phyloP scores from a whole-genome alignment of 1,284 basidiomycete species.

The Melampsora larici-populina region DNA sequence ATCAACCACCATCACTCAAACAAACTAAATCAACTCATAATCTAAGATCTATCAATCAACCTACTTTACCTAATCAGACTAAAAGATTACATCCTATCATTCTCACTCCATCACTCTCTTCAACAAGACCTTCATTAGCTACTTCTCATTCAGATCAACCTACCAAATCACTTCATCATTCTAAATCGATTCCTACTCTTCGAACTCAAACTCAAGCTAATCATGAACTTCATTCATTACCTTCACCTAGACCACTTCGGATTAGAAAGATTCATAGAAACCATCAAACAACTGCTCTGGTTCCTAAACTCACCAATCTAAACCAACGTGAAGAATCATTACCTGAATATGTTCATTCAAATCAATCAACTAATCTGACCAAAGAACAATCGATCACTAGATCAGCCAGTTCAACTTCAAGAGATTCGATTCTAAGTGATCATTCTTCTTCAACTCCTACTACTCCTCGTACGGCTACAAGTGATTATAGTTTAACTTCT shows the following conservation, averaged over 20 bases:
- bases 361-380: neutral
- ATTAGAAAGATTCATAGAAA: neutral
- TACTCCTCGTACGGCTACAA: neutral
- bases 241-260: neutral
- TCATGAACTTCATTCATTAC: neutral
- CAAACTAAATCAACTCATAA: neutral
- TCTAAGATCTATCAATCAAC: neutral
- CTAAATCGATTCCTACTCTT: neutral
- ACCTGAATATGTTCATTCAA: neutral
- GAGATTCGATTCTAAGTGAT: neutral
- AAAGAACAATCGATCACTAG: neutral
- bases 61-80: neutral
- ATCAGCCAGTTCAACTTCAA: neutral
- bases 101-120: neutral
- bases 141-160: neutral
- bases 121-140: neutral
- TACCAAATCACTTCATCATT: neutral
- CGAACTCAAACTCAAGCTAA: neutral
- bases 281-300: neutral
- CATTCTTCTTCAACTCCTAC: neutral
- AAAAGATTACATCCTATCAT: neutral
- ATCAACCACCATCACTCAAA: neutral
- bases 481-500: neutral
- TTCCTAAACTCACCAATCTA: neutral
- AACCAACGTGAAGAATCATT: neutral